Evolutionary conservation across 768 basidiomycete species (phyloP), one percentile per base, ranked within the genome.

Genomic region (Tylopilus rubrobrunneus): DNA sequence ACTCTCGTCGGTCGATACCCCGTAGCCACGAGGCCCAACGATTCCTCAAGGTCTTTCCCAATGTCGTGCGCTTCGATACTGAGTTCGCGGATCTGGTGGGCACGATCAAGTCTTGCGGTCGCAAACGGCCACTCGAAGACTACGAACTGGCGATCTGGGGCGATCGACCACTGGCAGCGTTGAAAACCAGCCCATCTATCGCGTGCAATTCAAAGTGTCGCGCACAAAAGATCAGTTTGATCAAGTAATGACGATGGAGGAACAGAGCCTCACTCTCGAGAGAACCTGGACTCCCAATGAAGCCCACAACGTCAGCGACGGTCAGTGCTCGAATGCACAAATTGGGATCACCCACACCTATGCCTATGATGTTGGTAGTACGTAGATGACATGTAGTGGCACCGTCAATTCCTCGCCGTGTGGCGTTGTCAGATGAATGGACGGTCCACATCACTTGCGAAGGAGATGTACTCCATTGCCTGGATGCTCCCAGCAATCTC

Each of bases 371-470:
- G 28, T 58, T 8, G 23, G 50, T 27, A 65, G 64, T 56, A 49
- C 29, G 49, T 47, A 19, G 14, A 37, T 28, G 33, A 7, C 21
- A 15, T 25, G 5, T n/a, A n/a, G n/a, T 25, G 25, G 9, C 45
- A 2, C 29, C n/a, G 25, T 27, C 5, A n/a, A n/a, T 19, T 31
- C 5, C 49, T 53, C 43, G 41, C n/a, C n/a, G 6, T n/a, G 21
- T 43, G 9, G 11, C 15, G 19, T 39, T 27, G 19, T 23, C 48
- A 62, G 68, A 64, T 27, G 57, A 60, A 31, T 70, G 65, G 68
- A 60, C 52, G 1, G 63, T 70, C 1, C 62, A 70, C 40, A 59
- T 70, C 44, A 67, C 65, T 15, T 62, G 60, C 14, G 55, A 66
- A 4, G 57, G 43, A 2, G 42, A 56, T 14, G 41, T n/a, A n/a